phyloP scores from a whole-genome alignment of 106 monocot species.

The Allium cepa region DNA sequence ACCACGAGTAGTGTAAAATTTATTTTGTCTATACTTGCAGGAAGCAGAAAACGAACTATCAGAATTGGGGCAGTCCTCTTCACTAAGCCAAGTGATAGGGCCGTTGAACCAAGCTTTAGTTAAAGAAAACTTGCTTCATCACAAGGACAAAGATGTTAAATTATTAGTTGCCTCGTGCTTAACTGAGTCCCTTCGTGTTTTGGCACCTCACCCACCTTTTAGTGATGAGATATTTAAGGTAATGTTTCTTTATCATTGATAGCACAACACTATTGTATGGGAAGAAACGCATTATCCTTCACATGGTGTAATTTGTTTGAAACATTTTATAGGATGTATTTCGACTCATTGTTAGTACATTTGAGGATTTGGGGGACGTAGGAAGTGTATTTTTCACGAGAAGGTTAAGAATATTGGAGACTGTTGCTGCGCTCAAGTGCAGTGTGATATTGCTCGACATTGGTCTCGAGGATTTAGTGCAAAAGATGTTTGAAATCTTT shows the following conservation, averaged over 20 bases:
- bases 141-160: conserved; percentile 87
- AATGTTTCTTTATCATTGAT: neutral
- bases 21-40: conserved; percentile 22
- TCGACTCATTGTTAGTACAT: conserved; percentile 58
- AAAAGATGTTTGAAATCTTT: conserved; percentile 70
- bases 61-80: conserved; percentile 43
- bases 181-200: conserved; percentile 69
- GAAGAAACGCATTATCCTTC: too few relatives aligned
- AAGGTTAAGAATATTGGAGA: conserved; percentile 78
- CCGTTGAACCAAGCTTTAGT: conserved; percentile 41
- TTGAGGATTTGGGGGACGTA: conserved; percentile 62
- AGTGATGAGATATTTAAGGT: conserved; percentile 76
- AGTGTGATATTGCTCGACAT: conserved; percentile 71
- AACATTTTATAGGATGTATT: conserved; percentile 58
- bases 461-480: conserved; percentile 60
- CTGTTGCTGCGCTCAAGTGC: conserved; percentile 60
- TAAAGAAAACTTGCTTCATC: conserved; percentile 49
- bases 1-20: neutral
- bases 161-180: conserved; percentile 72
- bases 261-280: neutral
- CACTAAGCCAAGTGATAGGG: conserved; percentile 26
- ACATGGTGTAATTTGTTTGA: too few relatives aligned
- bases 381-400: conserved; percentile 63
- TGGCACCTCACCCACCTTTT: conserved; percentile 82
- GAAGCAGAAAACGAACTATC: conserved; percentile 62